Conservation (phyloP, 768 basidiomycete species). For the Infundibulicybe gibba region DNA sequence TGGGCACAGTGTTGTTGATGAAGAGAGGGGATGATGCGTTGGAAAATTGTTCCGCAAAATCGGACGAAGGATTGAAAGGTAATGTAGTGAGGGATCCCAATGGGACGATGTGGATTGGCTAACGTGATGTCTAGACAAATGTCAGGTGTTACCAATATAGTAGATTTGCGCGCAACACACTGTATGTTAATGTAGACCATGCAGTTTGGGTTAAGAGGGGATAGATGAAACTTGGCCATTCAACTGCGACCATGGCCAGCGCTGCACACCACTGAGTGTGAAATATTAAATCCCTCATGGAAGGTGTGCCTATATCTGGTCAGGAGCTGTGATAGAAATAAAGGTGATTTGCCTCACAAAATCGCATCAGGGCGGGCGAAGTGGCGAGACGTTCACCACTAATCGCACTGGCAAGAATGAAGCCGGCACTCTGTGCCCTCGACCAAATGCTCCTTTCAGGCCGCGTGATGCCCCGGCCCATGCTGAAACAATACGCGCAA, state of each 20-base stretch:
- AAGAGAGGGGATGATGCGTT: constrained; percentile 75
- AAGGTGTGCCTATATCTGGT: constrained; percentile 71
- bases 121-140: constrained; percentile 63
- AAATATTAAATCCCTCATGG: constrained; percentile 86
- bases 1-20: constrained; percentile 63
- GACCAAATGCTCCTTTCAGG: constrained; percentile 62
- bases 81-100: constrained; percentile 66
- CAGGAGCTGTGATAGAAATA: constrained; percentile 1
- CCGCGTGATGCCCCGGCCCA: constrained; percentile 71
- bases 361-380: constrained; percentile 84
- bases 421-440: constrained; percentile 78
- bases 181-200: constrained; percentile 82
- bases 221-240: constrained; percentile 93
- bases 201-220: constrained; percentile 86
- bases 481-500: constrained; percentile 79
- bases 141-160: too few species aligned
- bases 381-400: constrained; percentile 87
- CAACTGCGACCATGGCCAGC: constrained; percentile 89
- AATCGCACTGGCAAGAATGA: constrained; percentile 87
- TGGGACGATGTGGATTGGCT: constrained; percentile 44
- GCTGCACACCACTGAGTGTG: constrained; percentile 92
- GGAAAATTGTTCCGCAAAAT: constrained; percentile 69
- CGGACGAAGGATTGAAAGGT: constrained; percentile 60
- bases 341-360: constrained; percentile 52
- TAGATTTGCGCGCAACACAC: constrained; percentile 27